Conservation (phyloP, 2,329 filamentous ascomycete genomes). For the Hypoxylon sp. region DNA sequence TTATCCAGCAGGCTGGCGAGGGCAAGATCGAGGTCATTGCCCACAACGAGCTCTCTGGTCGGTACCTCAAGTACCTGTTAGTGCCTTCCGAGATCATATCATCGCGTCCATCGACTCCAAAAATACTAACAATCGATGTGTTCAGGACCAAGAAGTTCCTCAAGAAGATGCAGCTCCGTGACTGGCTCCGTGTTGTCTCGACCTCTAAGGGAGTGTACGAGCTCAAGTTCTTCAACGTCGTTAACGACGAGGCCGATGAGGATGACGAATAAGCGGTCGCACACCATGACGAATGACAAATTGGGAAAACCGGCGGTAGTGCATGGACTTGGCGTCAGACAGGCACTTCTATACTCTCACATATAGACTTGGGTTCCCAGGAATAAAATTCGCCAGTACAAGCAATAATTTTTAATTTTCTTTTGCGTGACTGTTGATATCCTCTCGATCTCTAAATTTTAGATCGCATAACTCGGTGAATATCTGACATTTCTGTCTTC, state of each 20-base stretch:
- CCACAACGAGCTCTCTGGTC: constrained; percentile 97
- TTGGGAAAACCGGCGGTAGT: constrained; percentile 26
- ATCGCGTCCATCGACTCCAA: not conserved
- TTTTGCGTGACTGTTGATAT: constrained; percentile 12
- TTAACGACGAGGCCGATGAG: constrained; percentile 97
- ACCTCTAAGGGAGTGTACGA: constrained; percentile 99
- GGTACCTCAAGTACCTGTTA: constrained; percentile 99
- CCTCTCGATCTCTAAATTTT: not conserved
- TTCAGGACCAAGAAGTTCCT: constrained; percentile 99
- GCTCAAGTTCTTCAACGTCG: constrained; percentile 99
- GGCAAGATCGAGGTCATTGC: constrained; percentile 98
- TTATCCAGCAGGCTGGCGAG: constrained; percentile 91
- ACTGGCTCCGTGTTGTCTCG: constrained; percentile 99
- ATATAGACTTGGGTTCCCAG: constrained; percentile 48
- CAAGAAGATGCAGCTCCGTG: constrained; percentile 99
- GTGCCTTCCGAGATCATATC: constrained; percentile 57
- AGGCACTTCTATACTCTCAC: constrained; percentile 40
- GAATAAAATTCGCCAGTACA: constrained; percentile 37
- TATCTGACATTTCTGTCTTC: constrained; percentile 18
- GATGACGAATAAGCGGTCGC: constrained; percentile 88
- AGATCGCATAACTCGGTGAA: not conserved
- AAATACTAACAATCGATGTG: constrained; percentile 10
- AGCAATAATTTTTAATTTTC: constrained; percentile 13
- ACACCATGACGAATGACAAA: constrained; percentile 29
- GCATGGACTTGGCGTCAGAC: constrained; percentile 46